Evolutionary conservation across 192 early-diverging fungal genomes (phyloP), one percentile per base, ranked within the genome.

Genomic region (Linnemannia hyalina): DNA sequence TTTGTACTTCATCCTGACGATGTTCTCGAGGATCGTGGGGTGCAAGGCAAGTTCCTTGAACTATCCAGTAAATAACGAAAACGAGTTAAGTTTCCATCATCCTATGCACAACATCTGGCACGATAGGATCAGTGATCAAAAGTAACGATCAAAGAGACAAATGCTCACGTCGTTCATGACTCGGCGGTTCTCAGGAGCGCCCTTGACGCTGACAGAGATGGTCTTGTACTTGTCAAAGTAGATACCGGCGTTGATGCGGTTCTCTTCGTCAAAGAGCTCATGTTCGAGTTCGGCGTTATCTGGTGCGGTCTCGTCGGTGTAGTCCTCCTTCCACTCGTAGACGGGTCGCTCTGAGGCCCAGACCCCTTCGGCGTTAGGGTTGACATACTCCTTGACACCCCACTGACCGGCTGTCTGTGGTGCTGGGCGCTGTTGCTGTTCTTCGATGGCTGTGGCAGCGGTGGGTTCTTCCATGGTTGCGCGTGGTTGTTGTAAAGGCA

Each of bases 131-230:
- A 23, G 16, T 41, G 69, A 22, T 41, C 35, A 41, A 10, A 22
- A 23, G 41, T 16, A 11, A 5, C 55, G 26, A 2, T 4, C 11
- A 70, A 57, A 38, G 29, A 70, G 69, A 38, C 68, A 41, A 42
- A 42, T 18, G 16, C 71, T 70, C 79, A 89, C 90, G 32, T 80
- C 70, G n/a, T 71, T 68, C 40, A 96, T 92, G 29, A 92, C 82
- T 23, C 88, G 86, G 40, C 92, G 92, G 35, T 75, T 80, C 32
- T 92, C 20, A 32, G 77, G 81, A 57, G 87, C 82, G 1, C 93
- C 95, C 29, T 92, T 92, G 40, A 92, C 91, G 35, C 93, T 89
- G 40, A 93, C 94, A 38, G 94, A 94, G 55, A 95, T 96, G 70
- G 92, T 88, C 38, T 95, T 90, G 84, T 46, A 46, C 38, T 73